A percentile compares a stretch with the other conserved stretches of the same genome.
These are phyloP conservation scores for Calonectria fujianensis DNA, from an alignment of 2,329 filamentous ascomycete genomes.

Conservation along the genomic window DNA sequence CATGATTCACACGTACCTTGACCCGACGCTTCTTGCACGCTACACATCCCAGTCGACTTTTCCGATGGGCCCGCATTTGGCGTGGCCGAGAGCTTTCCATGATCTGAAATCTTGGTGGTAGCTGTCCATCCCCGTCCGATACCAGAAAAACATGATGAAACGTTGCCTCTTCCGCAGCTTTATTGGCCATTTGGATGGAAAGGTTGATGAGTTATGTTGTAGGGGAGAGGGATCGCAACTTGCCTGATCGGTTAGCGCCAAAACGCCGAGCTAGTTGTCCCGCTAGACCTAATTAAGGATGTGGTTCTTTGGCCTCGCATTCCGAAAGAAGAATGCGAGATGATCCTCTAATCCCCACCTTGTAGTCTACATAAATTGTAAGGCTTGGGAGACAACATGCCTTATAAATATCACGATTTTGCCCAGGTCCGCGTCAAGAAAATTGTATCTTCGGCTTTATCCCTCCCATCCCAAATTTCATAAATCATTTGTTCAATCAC, in stretches of 20 bases:
- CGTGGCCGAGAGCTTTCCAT: background rate
- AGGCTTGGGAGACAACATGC: background rate
- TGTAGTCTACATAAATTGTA: background rate
- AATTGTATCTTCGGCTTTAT: too few species aligned
- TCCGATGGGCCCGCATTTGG: constrained; percentile 30
- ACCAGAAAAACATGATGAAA: constrained; percentile 1
- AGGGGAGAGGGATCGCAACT: background rate
- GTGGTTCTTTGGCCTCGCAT: background rate
- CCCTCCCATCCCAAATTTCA: background rate
- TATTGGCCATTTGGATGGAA: constrained; percentile 2
- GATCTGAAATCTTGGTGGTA: background rate
- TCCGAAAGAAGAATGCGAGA: constrained; percentile 1
- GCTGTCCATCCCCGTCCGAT: background rate
- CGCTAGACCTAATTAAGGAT: background rate
- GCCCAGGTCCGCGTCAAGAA: background rate
- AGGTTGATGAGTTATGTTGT: background rate
- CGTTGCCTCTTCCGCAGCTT: background rate
- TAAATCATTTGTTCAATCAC: background rate
- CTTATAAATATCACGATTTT: background rate
- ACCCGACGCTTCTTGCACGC: constrained; percentile 26
- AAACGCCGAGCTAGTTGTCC: background rate
- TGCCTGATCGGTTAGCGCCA: background rate
- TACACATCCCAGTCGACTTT: constrained; percentile 23
- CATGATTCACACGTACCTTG: background rate
- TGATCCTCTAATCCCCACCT: background rate